A percentile compares a stretch with the other conserved stretches of the same genome.
Conservation (phyloP, 495 filamentous ascomycete species). For the Aspergillus homomorphus region DNA sequence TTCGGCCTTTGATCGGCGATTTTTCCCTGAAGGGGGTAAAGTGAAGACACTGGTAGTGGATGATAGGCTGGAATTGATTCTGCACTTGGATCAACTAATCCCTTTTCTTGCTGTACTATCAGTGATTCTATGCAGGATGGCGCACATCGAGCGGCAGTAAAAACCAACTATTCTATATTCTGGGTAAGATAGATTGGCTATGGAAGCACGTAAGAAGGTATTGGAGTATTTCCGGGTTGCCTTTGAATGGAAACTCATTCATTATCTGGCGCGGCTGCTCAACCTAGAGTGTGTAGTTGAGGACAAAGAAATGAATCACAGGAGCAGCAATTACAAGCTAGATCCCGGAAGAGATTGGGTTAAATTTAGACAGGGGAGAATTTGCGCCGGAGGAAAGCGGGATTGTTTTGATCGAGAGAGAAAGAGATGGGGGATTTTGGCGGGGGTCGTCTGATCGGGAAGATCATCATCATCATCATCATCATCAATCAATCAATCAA, state of each 20-base stretch:
- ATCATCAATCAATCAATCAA: too few species aligned
- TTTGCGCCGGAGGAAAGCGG: too few species aligned
- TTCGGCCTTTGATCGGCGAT: conserved; percentile 5
- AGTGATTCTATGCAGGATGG: conserved; percentile 8
- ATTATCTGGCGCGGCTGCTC: too few species aligned
- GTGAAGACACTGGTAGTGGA: neutral
- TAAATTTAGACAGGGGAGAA: neutral
- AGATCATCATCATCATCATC: neutral
- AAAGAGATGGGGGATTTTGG: neutral
- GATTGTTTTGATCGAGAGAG: neutral
- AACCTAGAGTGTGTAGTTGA: too few species aligned
- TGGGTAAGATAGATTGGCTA: too few species aligned
- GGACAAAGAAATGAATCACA: too few species aligned
- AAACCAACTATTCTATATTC: too few species aligned
- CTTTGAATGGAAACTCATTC: neutral
- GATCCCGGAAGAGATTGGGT: neutral
- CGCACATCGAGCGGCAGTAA: neutral
- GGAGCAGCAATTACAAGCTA: too few species aligned
- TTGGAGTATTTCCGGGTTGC: neutral
- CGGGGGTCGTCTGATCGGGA: neutral
- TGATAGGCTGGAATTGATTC: conserved; percentile 4
- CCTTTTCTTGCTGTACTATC: neutral
- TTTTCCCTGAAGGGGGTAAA: conserved; percentile 2
- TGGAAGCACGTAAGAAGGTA: neutral
- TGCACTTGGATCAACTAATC: neutral